These are phyloP conservation scores for Maudiozyma saulgeensis DNA, from an alignment of 805 yeast species.

Conservation along the genomic window DNA sequence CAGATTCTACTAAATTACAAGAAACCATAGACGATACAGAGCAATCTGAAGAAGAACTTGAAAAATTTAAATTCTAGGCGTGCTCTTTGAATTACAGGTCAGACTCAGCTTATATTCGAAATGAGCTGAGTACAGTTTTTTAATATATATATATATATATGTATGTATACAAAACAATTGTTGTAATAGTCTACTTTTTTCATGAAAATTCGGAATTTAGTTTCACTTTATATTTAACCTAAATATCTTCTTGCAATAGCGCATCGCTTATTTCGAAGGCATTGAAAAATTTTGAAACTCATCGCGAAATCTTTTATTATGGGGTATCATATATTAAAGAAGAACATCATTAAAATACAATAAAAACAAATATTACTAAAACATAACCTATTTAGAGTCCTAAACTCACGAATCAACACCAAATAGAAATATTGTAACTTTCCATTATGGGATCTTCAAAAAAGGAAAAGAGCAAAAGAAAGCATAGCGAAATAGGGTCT, in stretches of 20 bases:
- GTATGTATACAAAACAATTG: not conserved
- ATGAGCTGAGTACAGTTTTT: no score
- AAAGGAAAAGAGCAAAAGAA: not conserved
- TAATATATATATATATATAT: not conserved
- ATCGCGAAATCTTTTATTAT: not conserved
- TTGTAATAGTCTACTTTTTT: no score
- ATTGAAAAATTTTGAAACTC: not conserved
- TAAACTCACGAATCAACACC: not conserved
- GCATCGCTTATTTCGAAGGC: not conserved
- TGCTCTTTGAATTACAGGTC: not conserved
- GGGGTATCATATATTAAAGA: no score
- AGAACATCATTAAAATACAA: not conserved
- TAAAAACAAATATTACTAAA: not conserved
- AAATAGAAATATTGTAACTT: not conserved
- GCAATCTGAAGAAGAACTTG: conserved; percentile 5
- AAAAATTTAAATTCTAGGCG: conserved; percentile 16
- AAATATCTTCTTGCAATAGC: not conserved
- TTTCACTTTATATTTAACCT: not conserved
- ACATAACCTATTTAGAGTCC: not conserved
- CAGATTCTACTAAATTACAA: not conserved
- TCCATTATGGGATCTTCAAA: not conserved
- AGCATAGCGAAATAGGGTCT: not conserved
- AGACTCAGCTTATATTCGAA: no score
- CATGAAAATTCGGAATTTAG: no score
- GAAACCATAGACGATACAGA: not conserved